Evolutionary conservation across 768 basidiomycete genomes (phyloP).

Genomic region (Auricularia cornea): DNA sequence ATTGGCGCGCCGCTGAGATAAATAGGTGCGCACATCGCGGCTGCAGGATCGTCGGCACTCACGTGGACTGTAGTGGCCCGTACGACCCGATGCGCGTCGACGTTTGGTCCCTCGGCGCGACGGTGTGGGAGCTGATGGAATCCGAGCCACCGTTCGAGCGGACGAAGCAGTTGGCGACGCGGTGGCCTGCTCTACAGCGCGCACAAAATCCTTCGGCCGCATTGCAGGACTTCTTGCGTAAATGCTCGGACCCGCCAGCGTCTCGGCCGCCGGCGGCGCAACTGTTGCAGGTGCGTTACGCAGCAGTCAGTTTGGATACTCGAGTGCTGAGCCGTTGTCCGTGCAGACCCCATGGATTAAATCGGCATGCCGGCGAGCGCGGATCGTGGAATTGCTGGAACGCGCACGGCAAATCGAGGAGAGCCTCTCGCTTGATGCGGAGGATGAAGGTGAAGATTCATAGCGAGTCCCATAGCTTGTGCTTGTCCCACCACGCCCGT

Average conservation of each 20-base stretch:
- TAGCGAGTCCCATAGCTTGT: neutral
- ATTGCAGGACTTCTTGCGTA: slow-evolving; percentile 64
- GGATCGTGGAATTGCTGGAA: neutral
- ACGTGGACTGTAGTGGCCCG: slow-evolving; percentile 38
- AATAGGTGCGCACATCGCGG: neutral
- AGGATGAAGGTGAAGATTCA: neutral
- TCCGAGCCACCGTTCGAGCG: slow-evolving; percentile 65
- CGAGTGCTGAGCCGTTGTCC: neutral
- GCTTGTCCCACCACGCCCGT: neutral
- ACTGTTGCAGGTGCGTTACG: slow-evolving; percentile 49
- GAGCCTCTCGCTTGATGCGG: neutral
- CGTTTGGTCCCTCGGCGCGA: slow-evolving; percentile 75
- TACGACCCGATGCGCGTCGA: slow-evolving; percentile 73
- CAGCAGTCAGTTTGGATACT: neutral
- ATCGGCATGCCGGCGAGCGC: neutral
- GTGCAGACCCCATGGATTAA: neutral
- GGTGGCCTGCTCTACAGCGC: slow-evolving; percentile 56
- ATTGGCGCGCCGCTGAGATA: slow-evolving; percentile 56
- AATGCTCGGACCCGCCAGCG: slow-evolving; percentile 54
- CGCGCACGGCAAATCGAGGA: neutral
- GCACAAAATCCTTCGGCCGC: slow-evolving; percentile 55
- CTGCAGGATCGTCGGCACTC: neutral
- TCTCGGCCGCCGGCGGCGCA: slow-evolving; percentile 49
- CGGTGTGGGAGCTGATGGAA: slow-evolving; percentile 76
- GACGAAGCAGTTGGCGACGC: slow-evolving; percentile 36